Evolutionary conservation across 129 eudicot species (phyloP).

Genomic region (Flaveria robusta): DNA sequence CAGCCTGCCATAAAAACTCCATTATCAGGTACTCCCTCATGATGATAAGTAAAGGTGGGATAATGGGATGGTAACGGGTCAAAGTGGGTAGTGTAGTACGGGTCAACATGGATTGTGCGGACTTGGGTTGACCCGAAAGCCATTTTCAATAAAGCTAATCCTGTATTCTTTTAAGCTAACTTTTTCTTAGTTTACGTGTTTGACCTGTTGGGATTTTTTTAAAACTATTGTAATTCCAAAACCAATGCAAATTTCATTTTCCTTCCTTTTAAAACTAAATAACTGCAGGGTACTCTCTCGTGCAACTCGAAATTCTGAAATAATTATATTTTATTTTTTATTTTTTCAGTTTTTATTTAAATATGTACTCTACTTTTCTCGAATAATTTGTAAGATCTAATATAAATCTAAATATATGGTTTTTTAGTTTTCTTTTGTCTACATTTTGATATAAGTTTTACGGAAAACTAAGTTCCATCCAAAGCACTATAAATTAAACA

Average conservation of each 20-base stretch:
- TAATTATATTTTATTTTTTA: neutral
- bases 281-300: neutral
- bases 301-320: neutral
- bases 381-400: neutral
- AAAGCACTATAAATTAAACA: neutral
- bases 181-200: neutral
- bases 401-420: neutral
- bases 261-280: neutral
- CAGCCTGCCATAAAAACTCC: slow-evolving; percentile 39
- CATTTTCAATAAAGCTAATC: neutral
- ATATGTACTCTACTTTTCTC: neutral
- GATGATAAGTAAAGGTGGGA: neutral
- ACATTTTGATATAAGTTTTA: neutral
- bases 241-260: neutral
- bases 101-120: neutral
- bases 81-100: neutral
- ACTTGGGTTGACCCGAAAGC: neutral
- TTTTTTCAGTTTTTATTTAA: neutral
- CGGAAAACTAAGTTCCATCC: neutral
- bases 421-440: neutral
- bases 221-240: neutral
- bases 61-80: slow-evolving; percentile 5
- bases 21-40: slow-evolving; percentile 35
- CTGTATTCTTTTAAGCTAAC: neutral
- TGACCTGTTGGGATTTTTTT: neutral